Conservation (phyloP, 345 rosid genomes). For the Eucalyptus sp. region DNA sequence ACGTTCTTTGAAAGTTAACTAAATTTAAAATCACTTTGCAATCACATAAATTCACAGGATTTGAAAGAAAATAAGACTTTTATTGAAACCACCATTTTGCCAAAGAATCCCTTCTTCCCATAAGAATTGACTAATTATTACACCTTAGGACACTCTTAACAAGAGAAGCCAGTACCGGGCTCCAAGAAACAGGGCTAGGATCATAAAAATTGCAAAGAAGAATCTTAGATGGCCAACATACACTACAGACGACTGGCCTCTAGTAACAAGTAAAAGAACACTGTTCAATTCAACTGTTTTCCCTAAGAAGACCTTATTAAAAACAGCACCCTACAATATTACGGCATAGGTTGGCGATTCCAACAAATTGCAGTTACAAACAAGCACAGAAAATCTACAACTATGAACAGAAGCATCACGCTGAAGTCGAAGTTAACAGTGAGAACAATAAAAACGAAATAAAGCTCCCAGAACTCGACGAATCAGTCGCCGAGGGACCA, state of each 20-base stretch:
- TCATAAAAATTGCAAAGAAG: not conserved
- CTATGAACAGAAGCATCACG: not conserved
- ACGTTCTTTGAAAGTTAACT: not conserved
- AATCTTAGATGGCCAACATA: not conserved
- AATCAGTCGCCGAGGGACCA: not conserved
- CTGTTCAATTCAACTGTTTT: not conserved
- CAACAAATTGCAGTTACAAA: not conserved
- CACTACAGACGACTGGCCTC: not conserved
- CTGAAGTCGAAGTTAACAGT: not conserved
- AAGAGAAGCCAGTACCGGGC: not conserved
- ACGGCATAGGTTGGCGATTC: not conserved
- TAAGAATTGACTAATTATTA: not conserved
- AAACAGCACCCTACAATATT: not conserved
- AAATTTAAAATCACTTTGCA: not conserved
- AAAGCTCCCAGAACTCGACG: not conserved
- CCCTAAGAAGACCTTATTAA: not conserved
- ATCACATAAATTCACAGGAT: not conserved
- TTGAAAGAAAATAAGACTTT: not conserved
- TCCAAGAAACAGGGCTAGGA: not conserved
- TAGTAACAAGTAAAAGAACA: not conserved
- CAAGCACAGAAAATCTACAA: not conserved
- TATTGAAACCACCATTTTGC: not conserved
- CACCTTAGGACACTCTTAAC: not conserved
- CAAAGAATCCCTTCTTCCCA: not conserved
- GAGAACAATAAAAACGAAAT: not conserved